These are phyloP conservation scores for Tetrastigma voinierianum DNA, from an alignment of 164 flowering plant species.

Conservation along the genomic window DNA sequence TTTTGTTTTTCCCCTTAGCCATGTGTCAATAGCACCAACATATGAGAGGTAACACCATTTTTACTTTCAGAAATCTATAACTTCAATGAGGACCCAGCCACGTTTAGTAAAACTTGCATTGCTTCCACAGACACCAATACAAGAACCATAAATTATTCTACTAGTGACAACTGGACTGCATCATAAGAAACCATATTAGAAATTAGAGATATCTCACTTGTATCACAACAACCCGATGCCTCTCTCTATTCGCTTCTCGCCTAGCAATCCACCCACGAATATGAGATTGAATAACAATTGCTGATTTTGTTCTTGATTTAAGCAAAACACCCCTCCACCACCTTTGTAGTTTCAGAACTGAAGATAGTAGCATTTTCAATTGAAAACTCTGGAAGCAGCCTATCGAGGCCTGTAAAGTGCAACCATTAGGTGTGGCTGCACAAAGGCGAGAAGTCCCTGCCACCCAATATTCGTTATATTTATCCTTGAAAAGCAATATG, in stretches of 20 bases:
- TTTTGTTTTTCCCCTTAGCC: no score
- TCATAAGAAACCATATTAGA: not conserved
- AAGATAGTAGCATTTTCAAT: constrained; percentile 24
- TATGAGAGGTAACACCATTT: not conserved
- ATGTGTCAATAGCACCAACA: no score
- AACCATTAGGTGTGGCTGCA: constrained; percentile 8
- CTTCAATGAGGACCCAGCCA: not conserved
- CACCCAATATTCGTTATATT: not conserved
- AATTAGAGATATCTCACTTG: constrained; percentile 42
- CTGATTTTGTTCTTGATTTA: constrained; percentile 47
- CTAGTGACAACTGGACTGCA: not conserved
- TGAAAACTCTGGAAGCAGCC: constrained; percentile 27
- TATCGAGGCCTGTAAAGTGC: constrained; percentile 9
- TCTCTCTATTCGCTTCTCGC: constrained; percentile 30
- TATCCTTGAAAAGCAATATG: not conserved
- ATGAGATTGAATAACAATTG: constrained; percentile 58
- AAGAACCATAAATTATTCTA: not conserved
- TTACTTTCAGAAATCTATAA: not conserved
- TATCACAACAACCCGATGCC: constrained; percentile 38
- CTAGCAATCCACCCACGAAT: constrained; percentile 66
- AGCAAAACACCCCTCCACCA: constrained; percentile 77
- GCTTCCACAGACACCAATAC: not conserved
- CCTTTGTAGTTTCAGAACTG: constrained; percentile 67
- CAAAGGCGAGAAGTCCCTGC: constrained; percentile 51
- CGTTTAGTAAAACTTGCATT: not conserved